Percentiles rank a stretch among this genome's conserved stretches.
Conservation (phyloP, 176 grass and related monocot genomes). For the Musa beccarii region DNA sequence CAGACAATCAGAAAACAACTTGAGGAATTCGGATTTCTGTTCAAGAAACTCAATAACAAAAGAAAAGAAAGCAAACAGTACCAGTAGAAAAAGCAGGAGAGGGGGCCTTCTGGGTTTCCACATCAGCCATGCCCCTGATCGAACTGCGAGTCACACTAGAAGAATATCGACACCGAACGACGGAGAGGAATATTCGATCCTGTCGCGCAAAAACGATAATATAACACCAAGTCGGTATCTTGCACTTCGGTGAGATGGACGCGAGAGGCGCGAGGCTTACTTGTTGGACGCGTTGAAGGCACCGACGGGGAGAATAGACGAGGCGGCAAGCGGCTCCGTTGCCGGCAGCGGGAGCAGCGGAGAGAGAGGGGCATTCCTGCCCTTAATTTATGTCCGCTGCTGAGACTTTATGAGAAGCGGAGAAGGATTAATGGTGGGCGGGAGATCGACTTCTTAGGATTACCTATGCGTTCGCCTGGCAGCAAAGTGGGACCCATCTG, state of each 20-base stretch:
- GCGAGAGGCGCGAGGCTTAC: background rate
- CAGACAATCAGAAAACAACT: background rate
- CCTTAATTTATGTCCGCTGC: too few relatives aligned
- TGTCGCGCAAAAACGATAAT: conserved; percentile 1
- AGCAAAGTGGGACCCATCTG: too few relatives aligned
- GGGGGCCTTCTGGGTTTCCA: background rate
- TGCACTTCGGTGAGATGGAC: background rate
- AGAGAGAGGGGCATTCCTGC: background rate
- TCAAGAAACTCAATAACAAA: background rate
- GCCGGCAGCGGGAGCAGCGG: conserved; percentile 17
- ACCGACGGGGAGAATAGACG: background rate
- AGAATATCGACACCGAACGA: background rate
- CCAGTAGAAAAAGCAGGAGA: background rate
- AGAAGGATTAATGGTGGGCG: too few relatives aligned
- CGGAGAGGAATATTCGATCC: background rate
- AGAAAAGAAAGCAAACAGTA: background rate
- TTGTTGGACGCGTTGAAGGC: background rate
- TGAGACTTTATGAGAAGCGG: too few relatives aligned
- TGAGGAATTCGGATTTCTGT: background rate
- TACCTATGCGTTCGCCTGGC: too few relatives aligned
- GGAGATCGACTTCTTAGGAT: too few relatives aligned
- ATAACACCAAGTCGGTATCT: background rate
- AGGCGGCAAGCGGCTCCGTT: conserved; percentile 9
- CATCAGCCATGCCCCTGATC: conserved; percentile 7
- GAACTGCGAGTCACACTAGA: background rate